Evolutionary conservation across 2,329 filamentous ascomycete genomes (phyloP).

Genomic region (Akanthomyces dipterigenus): DNA sequence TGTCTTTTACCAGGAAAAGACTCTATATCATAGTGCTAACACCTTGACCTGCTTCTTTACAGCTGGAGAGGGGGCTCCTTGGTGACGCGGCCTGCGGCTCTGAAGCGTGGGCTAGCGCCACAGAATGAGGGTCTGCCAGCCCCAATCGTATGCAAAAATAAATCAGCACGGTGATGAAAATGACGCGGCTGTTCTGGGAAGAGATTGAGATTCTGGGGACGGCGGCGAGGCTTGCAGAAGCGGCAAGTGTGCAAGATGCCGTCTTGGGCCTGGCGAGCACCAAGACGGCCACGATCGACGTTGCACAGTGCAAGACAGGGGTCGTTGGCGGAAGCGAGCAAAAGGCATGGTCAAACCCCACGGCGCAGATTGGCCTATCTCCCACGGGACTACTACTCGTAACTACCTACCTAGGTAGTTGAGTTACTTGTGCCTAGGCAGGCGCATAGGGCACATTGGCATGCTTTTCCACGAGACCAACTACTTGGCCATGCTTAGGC

Average conservation of each 20-base stretch:
- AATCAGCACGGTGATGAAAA: too few species aligned
- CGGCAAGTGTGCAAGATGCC: neutral
- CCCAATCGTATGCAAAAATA: neutral
- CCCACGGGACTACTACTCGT: neutral
- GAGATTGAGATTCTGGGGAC: neutral
- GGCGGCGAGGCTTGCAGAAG: neutral
- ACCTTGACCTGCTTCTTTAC: neutral
- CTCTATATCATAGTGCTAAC: neutral
- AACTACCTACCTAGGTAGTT: too few species aligned
- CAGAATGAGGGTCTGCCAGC: neutral
- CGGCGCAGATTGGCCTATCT: neutral
- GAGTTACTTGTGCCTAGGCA: too few species aligned
- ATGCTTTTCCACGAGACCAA: too few species aligned
- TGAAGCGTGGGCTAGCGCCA: neutral
- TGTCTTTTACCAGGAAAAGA: neutral
- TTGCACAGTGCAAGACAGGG: neutral
- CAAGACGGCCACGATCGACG: neutral
- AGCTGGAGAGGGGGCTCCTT: neutral
- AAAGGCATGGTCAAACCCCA: neutral
- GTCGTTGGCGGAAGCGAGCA: neutral
- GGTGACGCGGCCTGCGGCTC: neutral
- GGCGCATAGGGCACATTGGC: too few species aligned
- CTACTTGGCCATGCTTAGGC: too few species aligned
- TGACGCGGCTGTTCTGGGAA: neutral
- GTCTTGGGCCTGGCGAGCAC: neutral